Conservation (phyloP, 2,329 filamentous ascomycete genomes). For the Penicillium glabrum region DNA sequence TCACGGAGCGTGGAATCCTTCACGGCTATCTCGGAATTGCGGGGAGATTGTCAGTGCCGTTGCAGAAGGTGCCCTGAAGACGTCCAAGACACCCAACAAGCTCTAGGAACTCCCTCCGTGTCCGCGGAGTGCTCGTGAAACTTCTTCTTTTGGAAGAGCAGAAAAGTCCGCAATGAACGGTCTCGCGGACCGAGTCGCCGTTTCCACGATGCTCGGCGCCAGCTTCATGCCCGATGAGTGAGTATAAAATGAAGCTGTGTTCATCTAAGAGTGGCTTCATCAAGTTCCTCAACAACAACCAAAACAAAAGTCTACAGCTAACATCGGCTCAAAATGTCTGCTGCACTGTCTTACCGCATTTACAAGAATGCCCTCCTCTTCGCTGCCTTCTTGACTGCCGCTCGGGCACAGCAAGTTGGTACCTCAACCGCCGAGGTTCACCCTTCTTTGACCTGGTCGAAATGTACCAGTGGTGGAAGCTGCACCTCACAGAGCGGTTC, state of each 20-base stretch:
- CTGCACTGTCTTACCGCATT: slow-evolving; percentile 21
- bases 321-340: slow-evolving; percentile 7
- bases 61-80: slow-evolving; percentile 6
- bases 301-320: background rate
- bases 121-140: slow-evolving; percentile 16
- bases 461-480: slow-evolving; percentile 52
- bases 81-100: background rate
- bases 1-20: slow-evolving; percentile 3
- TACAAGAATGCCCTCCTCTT: slow-evolving; percentile 32
- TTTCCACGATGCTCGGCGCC: background rate
- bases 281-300: background rate
- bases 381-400: slow-evolving; percentile 26
- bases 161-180: background rate
- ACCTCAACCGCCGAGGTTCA: slow-evolving; percentile 40
- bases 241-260: slow-evolving; percentile 11
- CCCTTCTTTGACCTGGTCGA: slow-evolving; percentile 55
- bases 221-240: background rate
- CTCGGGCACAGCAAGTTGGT: slow-evolving; percentile 33
- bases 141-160: slow-evolving; percentile 14
- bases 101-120: slow-evolving; percentile 17
- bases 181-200: slow-evolving; percentile 15
- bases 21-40: background rate
- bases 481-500: slow-evolving; percentile 55
- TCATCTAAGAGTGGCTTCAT: background rate
- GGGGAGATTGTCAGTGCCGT: background rate